Evolutionary conservation across 805 yeast species (phyloP), one percentile per base, ranked within the genome.

Genomic region (Kodamaea lidongshanica): DNA sequence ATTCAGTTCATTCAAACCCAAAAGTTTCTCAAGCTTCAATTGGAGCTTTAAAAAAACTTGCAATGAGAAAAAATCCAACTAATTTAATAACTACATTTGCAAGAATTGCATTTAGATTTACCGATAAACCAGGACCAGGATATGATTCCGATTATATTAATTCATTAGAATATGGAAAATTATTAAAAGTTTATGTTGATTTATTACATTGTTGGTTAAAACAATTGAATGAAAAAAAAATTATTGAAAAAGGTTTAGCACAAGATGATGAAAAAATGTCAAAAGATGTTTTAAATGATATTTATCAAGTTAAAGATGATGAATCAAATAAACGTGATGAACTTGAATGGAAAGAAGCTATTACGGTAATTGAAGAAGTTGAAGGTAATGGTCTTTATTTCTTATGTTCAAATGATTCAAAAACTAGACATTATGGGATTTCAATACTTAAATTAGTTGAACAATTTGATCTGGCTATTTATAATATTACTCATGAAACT

Each of bases 311-410:
- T 15, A 66, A 60, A 28, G 48, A 28, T 9, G n/a, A 13, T 6
- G 30, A 27, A 12, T 16, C 11, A 22, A 51, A 46, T 24, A 28
- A 42, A 16, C 54, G 53, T 30, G 87, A 81, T 39, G 83, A 77
- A 34, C 53, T 83, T 20, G 89, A 83, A 47, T 66, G 85, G 70
- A 84, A 83, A 42, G 77, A 76, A 27, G 76, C 86, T 11, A 77
- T 85, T 39, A 81, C 95, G 0, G 80, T 83, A 1, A 79, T 92
- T 27, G 97, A 92, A 54, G 96, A 89, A 39, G 84, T 89, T 7
- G 98, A 92, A 55, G 96, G 98, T 1, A 85, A 88, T 48, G 99
- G 96, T 0, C 57, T 92, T 17, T 92, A 85, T 46, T 89, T 94
- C 48, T 61, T 92, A 13, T 84, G 95, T 45, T 84, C 95, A 1